phyloP scores from a whole-genome alignment of 148 eudicot genomes.

The Fagopyrum homotropicum region DNA sequence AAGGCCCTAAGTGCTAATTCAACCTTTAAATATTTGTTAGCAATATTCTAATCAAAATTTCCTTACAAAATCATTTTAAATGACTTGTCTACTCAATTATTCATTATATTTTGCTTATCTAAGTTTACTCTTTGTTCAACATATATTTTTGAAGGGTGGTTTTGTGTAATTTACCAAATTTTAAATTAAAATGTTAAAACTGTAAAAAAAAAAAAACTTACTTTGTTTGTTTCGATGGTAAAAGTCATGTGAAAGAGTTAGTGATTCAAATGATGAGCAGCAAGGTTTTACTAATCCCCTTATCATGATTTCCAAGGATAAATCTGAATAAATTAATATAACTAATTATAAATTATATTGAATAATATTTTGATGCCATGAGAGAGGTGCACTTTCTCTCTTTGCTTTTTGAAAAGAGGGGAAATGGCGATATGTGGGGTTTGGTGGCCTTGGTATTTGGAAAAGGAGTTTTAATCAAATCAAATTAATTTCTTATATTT shows the following conservation, averaged over 20 bases:
- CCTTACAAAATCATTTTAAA: too few relatives aligned
- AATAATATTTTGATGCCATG: background rate
- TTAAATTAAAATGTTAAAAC: background rate
- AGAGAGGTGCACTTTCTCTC: background rate
- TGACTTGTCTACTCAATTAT: too few relatives aligned
- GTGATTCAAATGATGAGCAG: conserved; percentile 14
- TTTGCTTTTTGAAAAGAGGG: conserved; percentile 10
- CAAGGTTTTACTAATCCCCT: conserved; percentile 7
- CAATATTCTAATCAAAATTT: too few relatives aligned
- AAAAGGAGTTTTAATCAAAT: background rate
- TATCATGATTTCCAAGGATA: background rate
- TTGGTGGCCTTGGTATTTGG: conserved; percentile 4
- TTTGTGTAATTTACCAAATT: too few relatives aligned
- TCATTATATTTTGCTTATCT: too few relatives aligned
- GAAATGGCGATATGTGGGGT: conserved; percentile 1
- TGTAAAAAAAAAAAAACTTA: background rate
- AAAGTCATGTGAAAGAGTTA: conserved; percentile 13
- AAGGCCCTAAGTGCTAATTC: too few relatives aligned
- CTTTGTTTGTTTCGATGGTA: background rate
- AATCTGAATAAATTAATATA: background rate
- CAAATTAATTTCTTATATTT: background rate
- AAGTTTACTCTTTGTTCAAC: too few relatives aligned
- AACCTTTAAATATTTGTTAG: too few relatives aligned
- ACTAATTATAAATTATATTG: background rate
- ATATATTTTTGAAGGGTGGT: too few relatives aligned